Base-by-base conservation (phyloP, 768 basidiomycete species). In the Suillus placidus region DNA sequence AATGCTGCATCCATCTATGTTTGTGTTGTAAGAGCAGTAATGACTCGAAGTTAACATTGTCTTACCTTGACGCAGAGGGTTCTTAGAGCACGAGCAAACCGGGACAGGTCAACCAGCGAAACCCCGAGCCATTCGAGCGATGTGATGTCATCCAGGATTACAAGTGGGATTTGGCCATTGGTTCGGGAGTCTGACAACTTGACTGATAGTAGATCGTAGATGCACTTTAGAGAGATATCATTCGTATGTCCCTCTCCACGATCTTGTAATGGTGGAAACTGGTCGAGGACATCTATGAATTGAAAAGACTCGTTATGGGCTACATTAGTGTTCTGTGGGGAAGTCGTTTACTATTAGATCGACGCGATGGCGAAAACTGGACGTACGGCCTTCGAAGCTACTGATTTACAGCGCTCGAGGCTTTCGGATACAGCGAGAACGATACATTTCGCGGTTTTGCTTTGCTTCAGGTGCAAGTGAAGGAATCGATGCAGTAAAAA, bases 111-210 rank as follows among this genome's bases (percentile, higher is more conserved):
- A 8, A 81, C 64, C 0, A 73, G 64, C 3, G 86, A 73, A 64
- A 85, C 78, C 2, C 92, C 92, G 20, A 89, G 84, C 91, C 92
- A 94, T 71, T 90, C 85, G 1, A 93, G 81, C 47, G 84, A 80
- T 0, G 88, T 75, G 51, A 91, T 78, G 62, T 91, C 90, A 67
- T 94, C 92, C n/a, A 93, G 70, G 52, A 94, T 84, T 26, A 93
- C 80, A 14, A 92, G 75, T 12, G 71, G 61, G 9, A 71, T 70
- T 37, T 67, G 65, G 0, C 70, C 64, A 8, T 56, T 65, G 6
- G 66, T 67, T 1, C 57, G 26, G 30, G 35, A 63, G 16, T 67
- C 57, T 4, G 26, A 62, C 9, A 84, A 66, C 7, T 70, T 67
- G 10, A 72, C 66, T 2, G 76, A 72, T 16, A 83, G 71, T 14